Percentiles rank a stretch among this genome's conserved stretches.
Conservation (phyloP, 2,329 filamentous ascomycete species). For the Xylaria digitata region DNA sequence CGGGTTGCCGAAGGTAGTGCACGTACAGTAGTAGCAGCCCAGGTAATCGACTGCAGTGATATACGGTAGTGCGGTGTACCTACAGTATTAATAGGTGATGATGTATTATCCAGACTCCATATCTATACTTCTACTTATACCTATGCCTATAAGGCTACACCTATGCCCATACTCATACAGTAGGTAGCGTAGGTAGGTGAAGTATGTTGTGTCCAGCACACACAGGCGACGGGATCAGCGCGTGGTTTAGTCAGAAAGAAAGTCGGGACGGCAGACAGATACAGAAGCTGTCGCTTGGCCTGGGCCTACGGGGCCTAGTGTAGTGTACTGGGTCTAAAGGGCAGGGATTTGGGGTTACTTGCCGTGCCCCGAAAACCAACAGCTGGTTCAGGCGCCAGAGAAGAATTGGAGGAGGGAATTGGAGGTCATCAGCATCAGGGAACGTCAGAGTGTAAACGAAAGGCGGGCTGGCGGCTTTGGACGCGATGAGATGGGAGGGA, state of each 20-base stretch:
- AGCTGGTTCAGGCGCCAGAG: slow-evolving; percentile 14
- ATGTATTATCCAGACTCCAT: neutral
- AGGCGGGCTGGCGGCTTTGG: slow-evolving; percentile 5
- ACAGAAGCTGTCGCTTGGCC: slow-evolving; percentile 6
- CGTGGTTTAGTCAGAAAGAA: slow-evolving; percentile 25
- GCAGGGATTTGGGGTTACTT: slow-evolving; percentile 17
- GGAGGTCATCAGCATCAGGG: slow-evolving; percentile 6
- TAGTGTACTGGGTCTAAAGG: slow-evolving; percentile 1
- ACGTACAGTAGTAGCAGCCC: neutral
- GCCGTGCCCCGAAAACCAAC: slow-evolving; percentile 29
- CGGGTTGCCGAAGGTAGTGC: slow-evolving; percentile 17
- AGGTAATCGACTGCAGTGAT: slow-evolving; percentile 14
- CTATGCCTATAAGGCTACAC: too few relatives aligned
- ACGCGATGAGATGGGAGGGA: slow-evolving; percentile 1
- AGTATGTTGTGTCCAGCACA: slow-evolving; percentile 21
- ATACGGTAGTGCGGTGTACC: neutral
- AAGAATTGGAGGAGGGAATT: slow-evolving; percentile 1
- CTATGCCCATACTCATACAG: too few relatives aligned
- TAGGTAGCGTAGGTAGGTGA: slow-evolving; percentile 11
- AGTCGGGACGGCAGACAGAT: slow-evolving; percentile 29
- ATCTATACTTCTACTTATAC: too few relatives aligned
- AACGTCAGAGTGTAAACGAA: slow-evolving; percentile 7
- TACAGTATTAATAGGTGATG: neutral
- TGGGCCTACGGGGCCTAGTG: neutral
- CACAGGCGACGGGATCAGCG: slow-evolving; percentile 35